Evolutionary conservation across 257 asterid species (phyloP).

Genomic region (Knoxia roxburghii): DNA sequence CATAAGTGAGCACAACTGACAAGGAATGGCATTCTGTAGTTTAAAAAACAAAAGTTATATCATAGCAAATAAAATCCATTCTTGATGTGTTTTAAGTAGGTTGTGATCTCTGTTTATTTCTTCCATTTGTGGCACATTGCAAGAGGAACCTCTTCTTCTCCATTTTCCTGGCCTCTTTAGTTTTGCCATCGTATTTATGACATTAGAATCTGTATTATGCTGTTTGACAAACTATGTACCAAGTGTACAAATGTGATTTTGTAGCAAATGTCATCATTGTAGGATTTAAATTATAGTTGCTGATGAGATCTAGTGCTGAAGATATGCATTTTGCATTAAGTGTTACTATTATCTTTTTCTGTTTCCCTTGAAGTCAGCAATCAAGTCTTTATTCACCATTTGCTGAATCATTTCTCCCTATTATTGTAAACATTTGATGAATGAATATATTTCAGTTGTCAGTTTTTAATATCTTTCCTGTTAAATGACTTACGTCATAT

Average conservation of each 20-base stretch:
- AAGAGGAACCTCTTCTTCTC: not conserved
- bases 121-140: not conserved
- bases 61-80: not conserved
- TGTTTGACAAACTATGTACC: not conserved
- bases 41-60: no score
- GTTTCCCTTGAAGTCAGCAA: not conserved
- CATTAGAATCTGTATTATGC: not conserved
- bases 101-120: not conserved
- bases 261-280: not conserved
- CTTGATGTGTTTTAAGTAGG: not conserved
- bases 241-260: not conserved
- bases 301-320: not conserved
- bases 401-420: not conserved
- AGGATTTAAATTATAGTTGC: not conserved
- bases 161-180: no score
- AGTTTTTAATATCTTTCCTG: not conserved
- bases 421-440: not conserved
- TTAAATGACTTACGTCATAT: not conserved
- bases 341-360: not conserved
- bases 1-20: not conserved
- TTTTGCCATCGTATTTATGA: not conserved
- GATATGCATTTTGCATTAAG: not conserved
- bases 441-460: not conserved
- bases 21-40: no score
- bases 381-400: not conserved